These are phyloP conservation scores for Arthrocladium fulminans DNA, from an alignment of 2,329 filamentous ascomycete genomes.

Conservation along the genomic window DNA sequence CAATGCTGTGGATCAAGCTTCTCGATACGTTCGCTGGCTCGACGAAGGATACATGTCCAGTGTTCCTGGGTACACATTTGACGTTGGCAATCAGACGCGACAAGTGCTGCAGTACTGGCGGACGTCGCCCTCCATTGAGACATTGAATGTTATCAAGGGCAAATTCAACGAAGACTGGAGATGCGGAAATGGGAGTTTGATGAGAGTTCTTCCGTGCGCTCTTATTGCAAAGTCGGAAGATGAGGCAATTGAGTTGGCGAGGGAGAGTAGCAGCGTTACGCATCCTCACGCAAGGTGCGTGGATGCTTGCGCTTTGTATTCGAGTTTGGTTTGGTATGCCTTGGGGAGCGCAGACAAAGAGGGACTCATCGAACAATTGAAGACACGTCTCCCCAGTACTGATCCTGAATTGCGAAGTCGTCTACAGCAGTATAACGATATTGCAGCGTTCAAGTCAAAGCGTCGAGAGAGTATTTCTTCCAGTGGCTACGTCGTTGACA, in stretches of 20 bases:
- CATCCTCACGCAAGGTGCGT: constrained; percentile 32
- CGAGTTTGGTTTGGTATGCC: constrained; percentile 25
- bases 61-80: constrained; percentile 28
- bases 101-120: constrained; percentile 29
- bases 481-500: constrained; percentile 36
- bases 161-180: constrained; percentile 14
- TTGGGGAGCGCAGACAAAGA: constrained; percentile 25
- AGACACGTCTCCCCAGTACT: background rate
- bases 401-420: constrained; percentile 19
- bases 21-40: constrained; percentile 33
- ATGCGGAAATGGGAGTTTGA: constrained; percentile 36
- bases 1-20: constrained; percentile 26
- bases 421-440: constrained; percentile 14
- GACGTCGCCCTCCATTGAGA: background rate
- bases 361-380: constrained; percentile 22
- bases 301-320: constrained; percentile 35
- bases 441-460: constrained; percentile 25
- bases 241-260: constrained; percentile 18
- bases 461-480: constrained; percentile 25
- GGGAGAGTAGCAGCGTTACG: constrained; percentile 26
- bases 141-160: constrained; percentile 4
- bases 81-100: constrained; percentile 31
- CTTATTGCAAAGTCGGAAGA: constrained; percentile 25
- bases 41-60: constrained; percentile 31
- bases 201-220: constrained; percentile 34